These are phyloP conservation scores for Beauveria caledonica DNA, from an alignment of 2,329 filamentous ascomycete species.

Conservation along the genomic window DNA sequence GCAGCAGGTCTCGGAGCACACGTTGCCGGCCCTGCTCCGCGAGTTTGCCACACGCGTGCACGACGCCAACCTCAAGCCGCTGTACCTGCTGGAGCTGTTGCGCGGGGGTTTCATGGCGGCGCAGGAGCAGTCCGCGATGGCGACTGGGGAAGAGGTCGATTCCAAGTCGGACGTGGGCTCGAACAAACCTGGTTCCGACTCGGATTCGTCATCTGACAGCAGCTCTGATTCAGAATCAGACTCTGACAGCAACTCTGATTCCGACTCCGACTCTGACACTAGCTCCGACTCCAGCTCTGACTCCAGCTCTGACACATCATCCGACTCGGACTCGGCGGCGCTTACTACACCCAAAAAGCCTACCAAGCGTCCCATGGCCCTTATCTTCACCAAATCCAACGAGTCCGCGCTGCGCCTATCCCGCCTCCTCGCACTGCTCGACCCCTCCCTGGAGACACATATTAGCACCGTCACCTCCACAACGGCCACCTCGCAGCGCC, in stretches of 20 bases:
- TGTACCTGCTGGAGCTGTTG: slow-evolving; percentile 77
- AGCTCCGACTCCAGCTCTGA: slow-evolving; percentile 17
- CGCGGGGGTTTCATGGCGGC: slow-evolving; percentile 41
- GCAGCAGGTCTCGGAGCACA: slow-evolving; percentile 33
- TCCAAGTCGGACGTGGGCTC: slow-evolving; percentile 18
- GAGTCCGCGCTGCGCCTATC: slow-evolving; percentile 82
- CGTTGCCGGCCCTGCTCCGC: slow-evolving; percentile 52
- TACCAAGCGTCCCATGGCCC: slow-evolving; percentile 36
- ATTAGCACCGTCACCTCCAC: slow-evolving; percentile 71
- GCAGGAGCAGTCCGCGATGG: slow-evolving; percentile 12
- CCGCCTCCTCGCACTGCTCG: slow-evolving; percentile 63
- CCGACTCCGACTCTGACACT: slow-evolving; percentile 23
- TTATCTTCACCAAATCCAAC: slow-evolving; percentile 89
- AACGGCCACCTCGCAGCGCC: slow-evolving; percentile 61
- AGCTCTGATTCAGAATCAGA: slow-evolving; percentile 24
- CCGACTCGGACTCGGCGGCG: slow-evolving; percentile 21
- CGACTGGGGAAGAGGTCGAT: not conserved
- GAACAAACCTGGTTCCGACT: slow-evolving; percentile 17
- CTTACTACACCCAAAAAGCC: slow-evolving; percentile 5
- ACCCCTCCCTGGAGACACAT: slow-evolving; percentile 45
- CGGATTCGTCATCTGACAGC: slow-evolving; percentile 23
- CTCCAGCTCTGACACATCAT: slow-evolving; percentile 13
- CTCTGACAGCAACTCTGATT: slow-evolving; percentile 18
- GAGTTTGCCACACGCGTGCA: slow-evolving; percentile 62
- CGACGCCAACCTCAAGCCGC: slow-evolving; percentile 64